Evolutionary conservation across 108 stramenopile species (phyloP).

Genomic region (Nitzschia inconspicua): DNA sequence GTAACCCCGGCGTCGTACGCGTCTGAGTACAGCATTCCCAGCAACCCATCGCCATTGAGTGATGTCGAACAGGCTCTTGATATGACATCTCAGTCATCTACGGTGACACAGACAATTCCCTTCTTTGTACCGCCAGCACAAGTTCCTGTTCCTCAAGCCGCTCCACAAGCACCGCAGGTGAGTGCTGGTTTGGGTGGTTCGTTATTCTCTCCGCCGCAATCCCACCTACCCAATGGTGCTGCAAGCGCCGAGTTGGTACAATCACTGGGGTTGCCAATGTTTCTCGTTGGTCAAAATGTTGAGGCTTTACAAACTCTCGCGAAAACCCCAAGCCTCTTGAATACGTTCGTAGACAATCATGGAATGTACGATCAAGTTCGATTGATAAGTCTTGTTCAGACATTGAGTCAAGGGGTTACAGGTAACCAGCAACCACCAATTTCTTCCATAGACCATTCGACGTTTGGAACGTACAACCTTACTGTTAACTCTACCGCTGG

Average conservation of each 20-base stretch:
- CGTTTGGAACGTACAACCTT: too few relatives aligned
- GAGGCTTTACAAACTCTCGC: slow-evolving; percentile 82
- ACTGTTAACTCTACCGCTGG: neutral
- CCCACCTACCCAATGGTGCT: slow-evolving; percentile 2
- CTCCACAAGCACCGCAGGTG: slow-evolving; percentile 1
- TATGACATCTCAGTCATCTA: slow-evolving; percentile 57
- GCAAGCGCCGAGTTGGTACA: slow-evolving; percentile 53
- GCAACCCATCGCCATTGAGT: slow-evolving; percentile 58
- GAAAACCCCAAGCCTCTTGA: slow-evolving; percentile 59
- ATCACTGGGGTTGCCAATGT: slow-evolving; percentile 53
- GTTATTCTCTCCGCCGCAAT: slow-evolving; percentile 4
- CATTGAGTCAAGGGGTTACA: slow-evolving; percentile 53
- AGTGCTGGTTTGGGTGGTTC: neutral
- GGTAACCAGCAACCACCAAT: slow-evolving; percentile 19
- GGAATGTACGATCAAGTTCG: slow-evolving; percentile 77
- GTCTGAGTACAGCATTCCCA: slow-evolving; percentile 62
- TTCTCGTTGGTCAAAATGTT: slow-evolving; percentile 75
- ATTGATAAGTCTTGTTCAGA: slow-evolving; percentile 73
- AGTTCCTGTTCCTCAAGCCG: slow-evolving; percentile 18
- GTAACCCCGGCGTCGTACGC: slow-evolving; percentile 44
- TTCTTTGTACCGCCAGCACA: slow-evolving; percentile 64
- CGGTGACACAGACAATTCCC: slow-evolving; percentile 59
- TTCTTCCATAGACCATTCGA: slow-evolving; percentile 12
- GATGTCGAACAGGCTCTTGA: slow-evolving; percentile 84
- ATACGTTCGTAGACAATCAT: slow-evolving; percentile 68